Evolutionary conservation across 2,329 filamentous ascomycete genomes (phyloP).

Genomic region (Colletotrichum siamense): DNA sequence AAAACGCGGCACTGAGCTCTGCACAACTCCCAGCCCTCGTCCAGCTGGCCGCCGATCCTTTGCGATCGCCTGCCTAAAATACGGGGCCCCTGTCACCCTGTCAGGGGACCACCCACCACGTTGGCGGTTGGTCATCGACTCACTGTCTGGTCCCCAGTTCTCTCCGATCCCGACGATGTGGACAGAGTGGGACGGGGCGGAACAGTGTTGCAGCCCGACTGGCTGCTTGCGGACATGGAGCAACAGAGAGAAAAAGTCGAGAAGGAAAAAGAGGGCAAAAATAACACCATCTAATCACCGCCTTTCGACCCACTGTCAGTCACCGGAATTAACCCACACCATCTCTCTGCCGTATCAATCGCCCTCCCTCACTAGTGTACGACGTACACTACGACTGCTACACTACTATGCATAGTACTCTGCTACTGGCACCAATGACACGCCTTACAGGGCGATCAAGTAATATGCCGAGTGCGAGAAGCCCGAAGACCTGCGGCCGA

Average conservation of each 20-base stretch:
- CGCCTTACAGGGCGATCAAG: not conserved
- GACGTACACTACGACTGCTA: not conserved
- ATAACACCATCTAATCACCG: not conserved
- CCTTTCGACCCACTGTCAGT: not conserved
- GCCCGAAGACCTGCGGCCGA: not conserved
- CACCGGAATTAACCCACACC: not conserved
- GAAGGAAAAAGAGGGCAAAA: not conserved
- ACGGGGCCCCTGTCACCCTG: not conserved
- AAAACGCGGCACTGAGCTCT: not conserved
- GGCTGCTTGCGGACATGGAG: not conserved
- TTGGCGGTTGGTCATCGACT: constrained; percentile 11
- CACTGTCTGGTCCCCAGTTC: not conserved
- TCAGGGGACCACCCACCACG: constrained; percentile 12
- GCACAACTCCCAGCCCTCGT: constrained; percentile 4
- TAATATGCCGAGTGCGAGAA: not conserved
- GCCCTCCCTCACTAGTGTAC: not conserved
- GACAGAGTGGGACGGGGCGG: constrained; percentile 13
- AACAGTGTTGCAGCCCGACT: constrained; percentile 14
- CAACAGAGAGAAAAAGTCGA: not conserved
- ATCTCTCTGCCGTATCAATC: not conserved
- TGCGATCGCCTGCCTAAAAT: constrained; percentile 15
- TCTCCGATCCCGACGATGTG: constrained; percentile 21
- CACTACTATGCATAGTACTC: not conserved
- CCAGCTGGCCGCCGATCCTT: not conserved
- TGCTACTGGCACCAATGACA: not conserved